These are phyloP conservation scores for Kalmanozyma brasiliensis DNA, from an alignment of 1,284 basidiomycete genomes.

Conservation along the genomic window DNA sequence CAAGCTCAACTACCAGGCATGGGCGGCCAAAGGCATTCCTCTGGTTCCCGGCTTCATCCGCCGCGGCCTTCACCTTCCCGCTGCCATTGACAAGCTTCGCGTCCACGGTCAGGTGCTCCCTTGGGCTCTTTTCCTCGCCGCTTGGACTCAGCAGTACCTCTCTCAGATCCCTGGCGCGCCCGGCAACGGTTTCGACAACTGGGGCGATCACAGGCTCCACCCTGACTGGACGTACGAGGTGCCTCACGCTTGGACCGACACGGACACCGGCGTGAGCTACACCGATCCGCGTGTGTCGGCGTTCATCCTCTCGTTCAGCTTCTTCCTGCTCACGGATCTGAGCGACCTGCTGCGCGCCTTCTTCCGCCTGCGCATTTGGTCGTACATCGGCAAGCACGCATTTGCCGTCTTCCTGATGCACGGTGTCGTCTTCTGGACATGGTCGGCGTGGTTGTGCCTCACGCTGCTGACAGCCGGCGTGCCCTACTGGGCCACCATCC, in stretches of 20 bases:
- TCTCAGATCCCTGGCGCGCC: conserved; percentile 30
- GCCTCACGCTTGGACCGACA: conserved; percentile 32
- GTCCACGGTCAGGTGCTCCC: conserved; percentile 53
- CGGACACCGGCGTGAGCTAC: conserved; percentile 28
- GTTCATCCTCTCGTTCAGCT: conserved; percentile 51
- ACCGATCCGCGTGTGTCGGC: conserved; percentile 43
- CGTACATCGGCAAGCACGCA: conserved; percentile 53
- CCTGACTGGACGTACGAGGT: conserved; percentile 45
- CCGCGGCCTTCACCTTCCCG: conserved; percentile 27
- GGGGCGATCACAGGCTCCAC: conserved; percentile 43
- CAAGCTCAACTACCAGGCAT: conserved; percentile 58
- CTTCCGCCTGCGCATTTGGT: conserved; percentile 56
- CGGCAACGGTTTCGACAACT: conserved; percentile 36
- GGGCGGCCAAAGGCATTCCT: conserved; percentile 46
- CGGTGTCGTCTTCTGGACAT: conserved; percentile 60
- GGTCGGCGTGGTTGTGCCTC: conserved; percentile 57
- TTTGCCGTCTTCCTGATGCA: conserved; percentile 59
- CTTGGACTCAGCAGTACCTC: conserved; percentile 50
- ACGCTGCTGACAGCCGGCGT: conserved; percentile 40
- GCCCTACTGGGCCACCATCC: conserved; percentile 59
- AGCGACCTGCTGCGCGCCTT: conserved; percentile 50
- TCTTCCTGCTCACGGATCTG: conserved; percentile 59
- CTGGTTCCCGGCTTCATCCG: conserved; percentile 32
- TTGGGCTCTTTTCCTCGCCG: conserved; percentile 56
- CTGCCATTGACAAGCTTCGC: conserved; percentile 33